Percentiles rank a stretch among this genome's conserved stretches.
phyloP scores from a whole-genome alignment of 2,329 filamentous ascomycete genomes.

The Diplodia sapinea region DNA sequence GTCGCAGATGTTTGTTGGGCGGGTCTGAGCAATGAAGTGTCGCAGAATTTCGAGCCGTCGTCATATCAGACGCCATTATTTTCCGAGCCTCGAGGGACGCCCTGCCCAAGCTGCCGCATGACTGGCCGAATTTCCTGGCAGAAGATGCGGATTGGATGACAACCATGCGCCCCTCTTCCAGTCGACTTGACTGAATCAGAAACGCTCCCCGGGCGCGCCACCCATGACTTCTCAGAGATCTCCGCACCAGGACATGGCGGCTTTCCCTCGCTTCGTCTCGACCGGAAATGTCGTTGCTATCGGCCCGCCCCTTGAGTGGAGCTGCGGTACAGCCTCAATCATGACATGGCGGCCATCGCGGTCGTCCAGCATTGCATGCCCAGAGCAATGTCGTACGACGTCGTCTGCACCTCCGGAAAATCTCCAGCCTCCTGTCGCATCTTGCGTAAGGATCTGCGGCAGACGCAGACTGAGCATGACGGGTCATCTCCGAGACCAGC shows the following conservation, averaged over 20 bases:
- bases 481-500: conserved; percentile 31
- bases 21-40: conserved; percentile 27
- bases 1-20: conserved; percentile 27
- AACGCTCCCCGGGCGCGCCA: neutral
- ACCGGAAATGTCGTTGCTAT: conserved; percentile 11
- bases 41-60: conserved; percentile 13
- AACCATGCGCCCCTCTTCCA: conserved; percentile 6
- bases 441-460: conserved; percentile 32
- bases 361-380: conserved; percentile 30
- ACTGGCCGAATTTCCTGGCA: conserved; percentile 18
- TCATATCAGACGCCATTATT: conserved; percentile 29
- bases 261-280: conserved; percentile 10
- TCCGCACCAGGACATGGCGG: conserved; percentile 17
- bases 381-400: conserved; percentile 30
- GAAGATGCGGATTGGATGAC: neutral
- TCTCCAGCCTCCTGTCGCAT: conserved; percentile 31
- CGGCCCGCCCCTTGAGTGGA: conserved; percentile 29
- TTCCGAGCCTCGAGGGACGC: conserved; percentile 10
- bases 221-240: conserved; percentile 21
- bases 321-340: conserved; percentile 24
- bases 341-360: conserved; percentile 28
- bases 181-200: conserved; percentile 13
- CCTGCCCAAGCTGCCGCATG: conserved; percentile 17
- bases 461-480: conserved; percentile 15
- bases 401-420: conserved; percentile 32